Percentiles rank a stretch among this genome's conserved stretches.
phyloP scores from a whole-genome alignment of 169 alveolate genomes.

The Cryptosporidium meleagridis region DNA sequence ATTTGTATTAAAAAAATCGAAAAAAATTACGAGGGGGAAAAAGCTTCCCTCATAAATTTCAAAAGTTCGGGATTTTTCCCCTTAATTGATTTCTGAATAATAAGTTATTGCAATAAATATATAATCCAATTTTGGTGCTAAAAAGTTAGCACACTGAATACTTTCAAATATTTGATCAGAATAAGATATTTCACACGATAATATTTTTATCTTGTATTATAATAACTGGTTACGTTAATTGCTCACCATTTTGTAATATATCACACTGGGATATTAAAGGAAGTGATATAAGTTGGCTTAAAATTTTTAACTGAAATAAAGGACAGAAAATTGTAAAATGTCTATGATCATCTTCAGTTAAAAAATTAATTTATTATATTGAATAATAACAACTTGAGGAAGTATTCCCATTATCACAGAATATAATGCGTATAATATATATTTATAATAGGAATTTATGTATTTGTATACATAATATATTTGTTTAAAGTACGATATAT shows the following conservation, averaged over 20 bases:
- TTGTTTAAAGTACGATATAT: neutral
- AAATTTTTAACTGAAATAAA: neutral
- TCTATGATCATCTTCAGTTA: neutral
- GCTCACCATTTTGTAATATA: neutral
- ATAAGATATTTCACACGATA: neutral
- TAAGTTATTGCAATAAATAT: neutral
- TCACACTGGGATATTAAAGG: neutral
- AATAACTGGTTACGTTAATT: neutral
- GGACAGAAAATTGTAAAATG: neutral
- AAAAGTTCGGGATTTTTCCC: neutral
- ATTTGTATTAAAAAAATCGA: neutral
- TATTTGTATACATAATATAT: neutral
- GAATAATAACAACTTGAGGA: neutral
- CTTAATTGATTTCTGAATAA: neutral
- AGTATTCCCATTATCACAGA: neutral
- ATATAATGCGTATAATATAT: neutral
- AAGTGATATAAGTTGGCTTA: neutral
- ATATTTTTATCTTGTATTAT: neutral
- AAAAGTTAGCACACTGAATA: neutral
- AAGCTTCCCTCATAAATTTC: neutral
- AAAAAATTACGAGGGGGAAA: neutral
- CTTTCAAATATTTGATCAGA: neutral
- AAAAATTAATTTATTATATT: neutral
- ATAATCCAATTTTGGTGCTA: neutral
- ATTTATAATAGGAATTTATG: neutral